Conservation (phyloP, 1,139 yeast species). For the Nakaseomyces delphensis region DNA sequence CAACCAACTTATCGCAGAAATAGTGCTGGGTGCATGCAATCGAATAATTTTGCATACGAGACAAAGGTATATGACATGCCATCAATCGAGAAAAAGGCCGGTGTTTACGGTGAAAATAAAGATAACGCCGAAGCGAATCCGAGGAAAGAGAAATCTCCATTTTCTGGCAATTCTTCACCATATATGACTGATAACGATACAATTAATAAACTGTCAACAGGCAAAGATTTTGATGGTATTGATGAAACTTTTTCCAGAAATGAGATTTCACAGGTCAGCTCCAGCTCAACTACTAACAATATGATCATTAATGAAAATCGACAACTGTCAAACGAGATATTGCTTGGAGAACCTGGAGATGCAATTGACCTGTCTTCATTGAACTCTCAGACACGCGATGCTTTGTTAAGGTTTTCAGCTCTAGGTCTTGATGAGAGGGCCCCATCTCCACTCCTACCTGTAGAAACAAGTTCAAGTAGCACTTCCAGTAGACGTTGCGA, state of each 20-base stretch:
- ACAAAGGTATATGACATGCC: constrained; percentile 31
- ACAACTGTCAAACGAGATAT: constrained; percentile 19
- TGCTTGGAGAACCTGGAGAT: constrained; percentile 28
- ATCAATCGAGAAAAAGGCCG: background rate
- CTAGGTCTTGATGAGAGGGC: background rate
- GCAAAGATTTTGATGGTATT: background rate
- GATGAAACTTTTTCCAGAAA: background rate
- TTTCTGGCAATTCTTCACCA: constrained; percentile 2
- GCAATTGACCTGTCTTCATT: constrained; percentile 19
- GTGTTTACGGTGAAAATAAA: constrained; percentile 9
- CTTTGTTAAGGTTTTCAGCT: background rate
- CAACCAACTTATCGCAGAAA: constrained; percentile 2
- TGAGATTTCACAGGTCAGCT: constrained; percentile 5
- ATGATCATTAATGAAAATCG: background rate
- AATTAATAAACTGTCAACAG: constrained; percentile 6
- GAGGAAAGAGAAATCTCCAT: constrained; percentile 2
- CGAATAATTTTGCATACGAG: constrained; percentile 28
- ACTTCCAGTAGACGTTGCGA: constrained; percentile 5
- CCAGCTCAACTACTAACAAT: constrained; percentile 1
- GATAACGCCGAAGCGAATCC: constrained; percentile 9
- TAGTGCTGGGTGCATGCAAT: constrained; percentile 4
- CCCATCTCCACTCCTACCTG: background rate
- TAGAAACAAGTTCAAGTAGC: background rate
- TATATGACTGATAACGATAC: constrained; percentile 8
- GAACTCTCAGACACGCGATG: constrained; percentile 1